A percentile compares a stretch with the other conserved stretches of the same genome.
Evolutionary conservation across 2,329 filamentous ascomycete species (phyloP).

Genomic region (Beauveria sp.): DNA sequence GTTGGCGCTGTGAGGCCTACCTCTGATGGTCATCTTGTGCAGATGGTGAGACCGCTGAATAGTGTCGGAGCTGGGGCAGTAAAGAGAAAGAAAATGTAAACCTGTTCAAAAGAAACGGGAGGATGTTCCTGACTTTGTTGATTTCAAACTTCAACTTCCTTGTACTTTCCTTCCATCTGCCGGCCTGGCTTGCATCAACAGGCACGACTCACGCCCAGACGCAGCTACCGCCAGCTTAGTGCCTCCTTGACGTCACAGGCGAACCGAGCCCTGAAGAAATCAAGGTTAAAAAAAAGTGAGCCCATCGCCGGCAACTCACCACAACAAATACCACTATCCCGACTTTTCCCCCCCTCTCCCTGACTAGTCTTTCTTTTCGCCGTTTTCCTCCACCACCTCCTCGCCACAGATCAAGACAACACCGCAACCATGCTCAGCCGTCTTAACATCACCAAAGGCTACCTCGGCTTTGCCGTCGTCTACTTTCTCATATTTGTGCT

Average conservation of each 20-base stretch:
- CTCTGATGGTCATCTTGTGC: too few species aligned
- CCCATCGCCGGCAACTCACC: neutral
- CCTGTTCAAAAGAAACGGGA: too few species aligned
- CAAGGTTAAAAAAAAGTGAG: neutral
- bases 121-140: too few species aligned
- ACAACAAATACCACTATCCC: neutral
- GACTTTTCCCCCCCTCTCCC: neutral
- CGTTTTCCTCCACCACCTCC: neutral
- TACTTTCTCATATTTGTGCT: conserved; percentile 72
- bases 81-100: neutral
- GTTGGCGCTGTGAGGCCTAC: neutral
- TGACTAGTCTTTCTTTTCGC: neutral
- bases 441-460: conserved; percentile 37
- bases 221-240: neutral
- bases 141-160: too few species aligned
- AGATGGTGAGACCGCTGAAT: too few species aligned
- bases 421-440: conserved; percentile 33
- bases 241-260: conserved; percentile 7
- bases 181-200: neutral
- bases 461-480: conserved; percentile 51
- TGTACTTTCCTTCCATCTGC: too few species aligned
- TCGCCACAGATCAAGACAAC: neutral
- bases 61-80: neutral
- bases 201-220: neutral
- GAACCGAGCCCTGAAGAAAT: neutral